phyloP scores from a whole-genome alignment of 1,139 yeast species.

The Hansenula sp. region DNA sequence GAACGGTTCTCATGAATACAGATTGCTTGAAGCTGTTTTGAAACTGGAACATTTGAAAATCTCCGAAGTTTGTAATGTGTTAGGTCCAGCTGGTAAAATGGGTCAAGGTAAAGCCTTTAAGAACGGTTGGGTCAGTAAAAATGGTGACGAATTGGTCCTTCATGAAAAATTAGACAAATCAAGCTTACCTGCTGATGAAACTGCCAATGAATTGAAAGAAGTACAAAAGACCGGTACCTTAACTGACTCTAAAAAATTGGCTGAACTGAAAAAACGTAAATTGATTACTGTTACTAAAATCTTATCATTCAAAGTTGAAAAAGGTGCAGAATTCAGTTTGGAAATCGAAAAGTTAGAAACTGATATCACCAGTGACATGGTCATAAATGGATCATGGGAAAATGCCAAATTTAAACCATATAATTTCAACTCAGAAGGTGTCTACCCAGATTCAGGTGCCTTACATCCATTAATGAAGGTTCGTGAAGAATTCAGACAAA shows the following conservation, averaged over 20 bases:
- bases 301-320: slow-evolving; percentile 69
- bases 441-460: slow-evolving; percentile 83
- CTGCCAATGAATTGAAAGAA: slow-evolving; percentile 59
- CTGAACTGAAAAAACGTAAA: slow-evolving; percentile 93
- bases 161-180: slow-evolving; percentile 37
- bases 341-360: slow-evolving; percentile 83
- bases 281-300: slow-evolving; percentile 68
- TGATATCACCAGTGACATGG: slow-evolving; percentile 92
- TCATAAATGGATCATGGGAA: slow-evolving; percentile 77
- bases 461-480: slow-evolving; percentile 95
- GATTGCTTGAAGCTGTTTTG: slow-evolving; percentile 74
- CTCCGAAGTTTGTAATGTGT: slow-evolving; percentile 68
- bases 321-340: slow-evolving; percentile 81
- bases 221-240: slow-evolving; percentile 56
- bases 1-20: slow-evolving; percentile 87
- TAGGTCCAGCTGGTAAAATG: slow-evolving; percentile 81
- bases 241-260: slow-evolving; percentile 60
- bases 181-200: slow-evolving; percentile 56
- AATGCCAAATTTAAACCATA: slow-evolving; percentile 86
- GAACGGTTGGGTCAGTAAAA: slow-evolving; percentile 92
- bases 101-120: slow-evolving; percentile 99
- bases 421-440: slow-evolving; percentile 94
- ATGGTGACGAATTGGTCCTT: slow-evolving; percentile 74
- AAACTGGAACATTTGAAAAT: slow-evolving; percentile 79
- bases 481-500: slow-evolving; percentile 95